These are phyloP conservation scores for Mortierella sp. DNA, from an alignment of 371 early-diverging fungal genomes.

Conservation along the genomic window DNA sequence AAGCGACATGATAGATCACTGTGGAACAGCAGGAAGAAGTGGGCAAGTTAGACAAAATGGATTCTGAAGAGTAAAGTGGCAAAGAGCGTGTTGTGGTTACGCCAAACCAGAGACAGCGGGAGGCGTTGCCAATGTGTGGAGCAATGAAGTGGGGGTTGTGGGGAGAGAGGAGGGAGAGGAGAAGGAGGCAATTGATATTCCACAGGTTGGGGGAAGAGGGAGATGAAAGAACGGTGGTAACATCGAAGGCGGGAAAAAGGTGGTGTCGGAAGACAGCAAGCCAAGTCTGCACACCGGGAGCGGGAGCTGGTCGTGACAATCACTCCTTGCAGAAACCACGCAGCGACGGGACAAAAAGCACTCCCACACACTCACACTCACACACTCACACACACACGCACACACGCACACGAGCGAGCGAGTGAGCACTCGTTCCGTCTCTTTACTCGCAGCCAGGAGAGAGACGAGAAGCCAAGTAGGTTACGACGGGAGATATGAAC, in stretches of 20 bases:
- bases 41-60: not conserved
- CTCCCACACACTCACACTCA: too few species aligned
- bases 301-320: too few species aligned
- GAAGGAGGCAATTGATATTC: not conserved
- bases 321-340: too few species aligned
- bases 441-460: not conserved
- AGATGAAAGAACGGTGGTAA: too few species aligned
- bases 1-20: slow-evolving; percentile 29
- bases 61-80: not conserved
- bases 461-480: not conserved
- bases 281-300: too few species aligned
- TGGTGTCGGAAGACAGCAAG: too few species aligned
- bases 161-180: not conserved
- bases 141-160: not conserved
- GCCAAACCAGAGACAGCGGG: not conserved
- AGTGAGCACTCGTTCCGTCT: slow-evolving; percentile 5
- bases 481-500: not conserved
- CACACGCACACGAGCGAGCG: too few species aligned
- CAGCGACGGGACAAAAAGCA: too few species aligned
- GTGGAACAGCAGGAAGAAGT: not conserved
- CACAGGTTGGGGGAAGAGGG: too few species aligned
- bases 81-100: not conserved
- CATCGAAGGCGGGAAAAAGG: too few species aligned
- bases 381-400: not conserved
- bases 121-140: not conserved